These are phyloP conservation scores for Neonectria magnoliae DNA, from an alignment of 2,329 filamentous ascomycete species.

Conservation along the genomic window DNA sequence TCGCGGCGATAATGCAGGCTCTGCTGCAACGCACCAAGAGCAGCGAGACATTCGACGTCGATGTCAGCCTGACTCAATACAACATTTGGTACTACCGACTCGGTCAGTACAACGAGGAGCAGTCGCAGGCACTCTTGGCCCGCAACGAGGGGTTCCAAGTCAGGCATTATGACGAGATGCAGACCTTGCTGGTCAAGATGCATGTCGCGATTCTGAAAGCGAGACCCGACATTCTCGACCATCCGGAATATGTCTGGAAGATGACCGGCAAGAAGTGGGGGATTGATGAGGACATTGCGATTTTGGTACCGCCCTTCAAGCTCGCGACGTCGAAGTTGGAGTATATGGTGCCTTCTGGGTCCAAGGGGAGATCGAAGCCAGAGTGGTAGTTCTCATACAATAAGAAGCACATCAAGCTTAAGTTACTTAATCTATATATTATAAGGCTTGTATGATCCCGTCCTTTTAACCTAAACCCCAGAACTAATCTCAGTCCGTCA, in stretches of 20 bases:
- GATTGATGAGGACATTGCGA: conserved; percentile 4
- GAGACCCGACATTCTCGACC: conserved; percentile 13
- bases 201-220: conserved; percentile 17
- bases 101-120: conserved; percentile 31
- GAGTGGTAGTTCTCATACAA: not conserved
- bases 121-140: conserved; percentile 23
- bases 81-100: conserved; percentile 41
- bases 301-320: conserved; percentile 22
- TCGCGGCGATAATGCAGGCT: conserved; percentile 31
- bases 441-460: too few species aligned
- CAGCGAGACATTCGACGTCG: conserved; percentile 35
- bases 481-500: too few species aligned
- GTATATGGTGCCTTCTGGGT: conserved; percentile 10
- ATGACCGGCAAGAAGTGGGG: conserved; percentile 26
- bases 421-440: too few species aligned
- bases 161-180: conserved; percentile 39
- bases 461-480: too few species aligned
- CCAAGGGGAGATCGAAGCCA: conserved; percentile 11
- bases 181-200: conserved; percentile 12
- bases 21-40: conserved; percentile 30
- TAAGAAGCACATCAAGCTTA: not conserved
- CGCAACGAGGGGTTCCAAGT: conserved; percentile 29
- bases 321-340: conserved; percentile 11
- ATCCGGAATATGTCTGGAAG: conserved; percentile 20
- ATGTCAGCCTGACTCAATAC: conserved; percentile 42